Base-by-base conservation (phyloP, 345 rosid genomes). In the Corymbia maculata region DNA sequence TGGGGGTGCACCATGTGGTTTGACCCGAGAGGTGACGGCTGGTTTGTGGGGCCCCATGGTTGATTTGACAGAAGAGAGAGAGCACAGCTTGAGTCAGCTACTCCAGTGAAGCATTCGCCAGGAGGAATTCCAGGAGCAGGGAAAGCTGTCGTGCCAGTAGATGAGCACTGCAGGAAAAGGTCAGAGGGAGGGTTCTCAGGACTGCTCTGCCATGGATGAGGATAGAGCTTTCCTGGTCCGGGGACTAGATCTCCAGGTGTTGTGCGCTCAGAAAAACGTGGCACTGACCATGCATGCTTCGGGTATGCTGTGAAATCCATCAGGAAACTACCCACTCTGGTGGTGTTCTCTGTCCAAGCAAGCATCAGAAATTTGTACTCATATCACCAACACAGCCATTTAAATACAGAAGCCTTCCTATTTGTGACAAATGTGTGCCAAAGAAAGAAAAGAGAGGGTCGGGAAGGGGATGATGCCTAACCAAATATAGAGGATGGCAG, bases 1-100 rank as follows among this genome's bases (percentile, higher is more conserved):
- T 75, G 84, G 84, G 84, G 84, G 28, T 75, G 84, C 84, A 75
- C 49, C 88, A 92, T 86, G 94, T 91, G 87, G 88, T 87, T 91
- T 85, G 88, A 90, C 88, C 88, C 90, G 45, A 91, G 92, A 90
- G 91, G 91, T 49, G 90, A 85, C 86, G 91, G 57, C 87, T 88
- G 93, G 88, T 91, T 89, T 64, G 91, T 91, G 59, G 94, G 57
- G 93, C 92, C 92, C 96, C 95, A 93, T 89, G 93, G 94, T 93
- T 96, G 96, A 91, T 95, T 97, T 97, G 99, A 98, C 99, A 97
- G 99, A 98, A 97, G 99, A 97, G 99, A 97, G 99, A 97, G 99
- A 97, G 99, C 99, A 96, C 99, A 92, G 92, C 88, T 94, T 61
- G 99, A 96, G 90, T 97, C 94, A 42, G 92, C 87, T 52, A 93